Percentiles rank a stretch among this genome's conserved stretches.
Evolutionary conservation across 2,329 filamentous ascomycete species (phyloP).

Genomic region (Ceratocystis ficicola): DNA sequence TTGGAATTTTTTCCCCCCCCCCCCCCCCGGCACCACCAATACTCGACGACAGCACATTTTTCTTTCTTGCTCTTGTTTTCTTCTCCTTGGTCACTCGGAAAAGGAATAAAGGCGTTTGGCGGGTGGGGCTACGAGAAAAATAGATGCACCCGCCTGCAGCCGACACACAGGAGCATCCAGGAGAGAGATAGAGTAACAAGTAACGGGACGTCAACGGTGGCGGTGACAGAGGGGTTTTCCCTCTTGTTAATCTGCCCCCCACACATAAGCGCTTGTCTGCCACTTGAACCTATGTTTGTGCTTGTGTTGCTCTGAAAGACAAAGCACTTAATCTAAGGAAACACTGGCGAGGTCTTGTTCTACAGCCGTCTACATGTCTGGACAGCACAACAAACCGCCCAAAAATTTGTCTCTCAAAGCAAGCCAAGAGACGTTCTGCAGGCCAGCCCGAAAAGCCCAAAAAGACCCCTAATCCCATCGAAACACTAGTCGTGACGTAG

Average conservation of each 20-base stretch:
- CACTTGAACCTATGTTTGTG: not conserved
- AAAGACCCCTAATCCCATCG: conserved; percentile 3
- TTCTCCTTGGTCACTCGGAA: not conserved
- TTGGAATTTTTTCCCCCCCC: too few relatives aligned
- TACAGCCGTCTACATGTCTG: not conserved
- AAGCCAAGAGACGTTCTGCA: not conserved
- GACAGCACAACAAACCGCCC: not conserved
- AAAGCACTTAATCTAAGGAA: not conserved
- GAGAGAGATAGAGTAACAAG: not conserved
- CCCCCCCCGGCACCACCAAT: too few relatives aligned
- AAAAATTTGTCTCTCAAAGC: not conserved
- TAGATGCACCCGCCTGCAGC: not conserved
- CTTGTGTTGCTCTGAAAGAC: not conserved
- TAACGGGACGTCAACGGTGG: not conserved
- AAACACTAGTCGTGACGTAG: conserved; percentile 9
- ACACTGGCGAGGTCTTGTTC: not conserved
- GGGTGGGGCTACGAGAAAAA: not conserved
- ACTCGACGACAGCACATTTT: not conserved
- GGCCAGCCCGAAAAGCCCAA: not conserved
- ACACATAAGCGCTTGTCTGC: too few relatives aligned
- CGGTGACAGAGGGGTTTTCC: not conserved
- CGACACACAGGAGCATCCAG: too few relatives aligned
- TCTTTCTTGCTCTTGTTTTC: not conserved
- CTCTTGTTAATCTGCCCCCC: not conserved
- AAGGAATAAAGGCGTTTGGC: not conserved